A percentile compares a stretch with the other conserved stretches of the same genome.
Evolutionary conservation across 345 rosid species (phyloP).

Genomic region (Acer yangbiense): DNA sequence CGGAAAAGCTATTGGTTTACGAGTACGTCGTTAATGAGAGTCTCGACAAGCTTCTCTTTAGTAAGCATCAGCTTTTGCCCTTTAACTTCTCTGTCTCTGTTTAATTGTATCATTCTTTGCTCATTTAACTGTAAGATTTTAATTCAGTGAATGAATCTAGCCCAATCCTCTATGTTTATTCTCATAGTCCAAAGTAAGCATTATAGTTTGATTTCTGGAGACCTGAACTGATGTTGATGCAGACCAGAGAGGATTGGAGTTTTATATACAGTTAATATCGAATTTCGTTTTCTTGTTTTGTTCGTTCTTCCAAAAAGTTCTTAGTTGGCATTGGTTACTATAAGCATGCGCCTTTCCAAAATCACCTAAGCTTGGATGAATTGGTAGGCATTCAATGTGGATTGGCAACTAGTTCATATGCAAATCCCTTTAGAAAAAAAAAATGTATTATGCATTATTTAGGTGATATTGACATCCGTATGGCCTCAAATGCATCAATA

Average conservation of each 20-base stretch:
- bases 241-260: neutral
- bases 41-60: slow-evolving; percentile 92
- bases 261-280: neutral
- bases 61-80: slow-evolving; percentile 46
- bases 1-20: slow-evolving; percentile 87
- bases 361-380: slow-evolving; percentile 10
- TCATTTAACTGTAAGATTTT: neutral
- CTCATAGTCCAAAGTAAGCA: neutral
- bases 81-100: neutral
- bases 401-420: neutral
- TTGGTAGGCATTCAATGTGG: neutral
- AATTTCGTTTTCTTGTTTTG: neutral
- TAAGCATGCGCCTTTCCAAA: slow-evolving; percentile 2
- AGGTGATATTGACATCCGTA: neutral
- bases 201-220: neutral
- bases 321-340: neutral
- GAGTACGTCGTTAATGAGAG: slow-evolving; percentile 85
- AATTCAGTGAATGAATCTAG: neutral
- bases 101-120: neutral
- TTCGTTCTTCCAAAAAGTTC: neutral
- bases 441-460: neutral
- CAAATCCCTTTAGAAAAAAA: neutral
- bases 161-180: neutral
- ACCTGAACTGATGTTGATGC: neutral
- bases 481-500: neutral